These are phyloP conservation scores for Tetradesmus lagerheimii DNA, from an alignment of 139 green algal genomes.

Conservation along the genomic window DNA sequence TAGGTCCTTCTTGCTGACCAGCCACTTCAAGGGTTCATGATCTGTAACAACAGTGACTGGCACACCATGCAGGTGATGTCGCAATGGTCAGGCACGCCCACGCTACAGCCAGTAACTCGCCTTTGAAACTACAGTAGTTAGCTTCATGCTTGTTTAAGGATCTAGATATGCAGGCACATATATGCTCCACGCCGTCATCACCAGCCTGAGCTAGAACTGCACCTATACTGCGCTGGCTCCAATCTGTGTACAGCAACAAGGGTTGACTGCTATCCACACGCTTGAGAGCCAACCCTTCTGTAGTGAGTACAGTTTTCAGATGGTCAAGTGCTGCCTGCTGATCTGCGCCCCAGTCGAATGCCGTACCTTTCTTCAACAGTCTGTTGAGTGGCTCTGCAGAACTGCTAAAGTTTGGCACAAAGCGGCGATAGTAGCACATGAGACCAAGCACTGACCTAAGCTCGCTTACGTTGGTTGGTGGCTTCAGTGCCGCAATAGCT, in stretches of 20 bases:
- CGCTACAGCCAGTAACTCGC: conserved; percentile 38
- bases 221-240: conserved; percentile 24
- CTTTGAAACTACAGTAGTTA: conserved; percentile 49
- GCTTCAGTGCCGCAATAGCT: background rate
- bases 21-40: conserved; percentile 28
- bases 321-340: background rate
- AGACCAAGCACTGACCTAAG: background rate
- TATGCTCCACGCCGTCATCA: conserved; percentile 45
- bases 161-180: conserved; percentile 52
- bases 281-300: background rate
- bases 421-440: background rate
- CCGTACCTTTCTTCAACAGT: background rate
- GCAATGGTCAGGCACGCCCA: conserved; percentile 43
- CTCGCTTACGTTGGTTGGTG: background rate
- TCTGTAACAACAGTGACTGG: conserved; percentile 50
- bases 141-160: conserved; percentile 52
- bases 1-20: conserved; percentile 10
- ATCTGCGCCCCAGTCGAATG: background rate
- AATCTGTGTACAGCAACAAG: conserved; percentile 50
- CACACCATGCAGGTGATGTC: conserved; percentile 42
- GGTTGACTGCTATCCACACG: background rate
- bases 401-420: background rate
- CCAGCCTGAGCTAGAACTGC: conserved; percentile 57
- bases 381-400: background rate
- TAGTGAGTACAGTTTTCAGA: background rate